Evolutionary conservation across 179 eudicot genomes (phyloP).

Genomic region (Amaranthus tricolor): DNA sequence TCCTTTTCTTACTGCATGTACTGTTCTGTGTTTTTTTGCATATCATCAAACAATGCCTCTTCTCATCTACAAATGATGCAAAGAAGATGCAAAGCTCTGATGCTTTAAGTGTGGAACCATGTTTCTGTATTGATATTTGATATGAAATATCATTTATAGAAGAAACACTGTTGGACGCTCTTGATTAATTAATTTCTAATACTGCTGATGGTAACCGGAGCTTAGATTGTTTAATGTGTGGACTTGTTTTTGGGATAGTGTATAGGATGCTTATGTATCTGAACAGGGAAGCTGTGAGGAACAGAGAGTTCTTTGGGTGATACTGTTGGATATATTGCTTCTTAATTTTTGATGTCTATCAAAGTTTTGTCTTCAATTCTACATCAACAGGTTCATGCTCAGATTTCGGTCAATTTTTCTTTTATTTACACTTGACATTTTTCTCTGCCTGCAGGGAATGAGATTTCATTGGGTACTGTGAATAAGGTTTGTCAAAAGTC

Average conservation of each 20-base stretch:
- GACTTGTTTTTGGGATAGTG: not conserved
- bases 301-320: not conserved
- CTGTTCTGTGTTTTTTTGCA: not conserved
- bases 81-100: not conserved
- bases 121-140: not conserved
- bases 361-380: not conserved
- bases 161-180: not conserved
- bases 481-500: slow-evolving; percentile 43
- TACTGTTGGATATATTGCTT: not conserved
- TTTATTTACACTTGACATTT: slow-evolving; percentile 11
- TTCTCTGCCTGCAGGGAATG: slow-evolving; percentile 42
- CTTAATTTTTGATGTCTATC: not conserved
- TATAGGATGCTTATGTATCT: not conserved
- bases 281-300: not conserved
- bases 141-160: not conserved
- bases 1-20: not conserved
- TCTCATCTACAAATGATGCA: not conserved
- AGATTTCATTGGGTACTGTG: slow-evolving; percentile 27
- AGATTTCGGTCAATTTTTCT: not conserved
- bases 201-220: not conserved
- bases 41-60: not conserved
- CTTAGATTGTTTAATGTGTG: not conserved
- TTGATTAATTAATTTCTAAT: not conserved
- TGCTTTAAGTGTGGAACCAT: not conserved
- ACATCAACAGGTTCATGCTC: not conserved